A percentile compares a stretch with the other conserved stretches of the same genome.
These are phyloP conservation scores for Plasmodium falciparum DNA, from an alignment of 169 alveolate species.

Conservation along the genomic window DNA sequence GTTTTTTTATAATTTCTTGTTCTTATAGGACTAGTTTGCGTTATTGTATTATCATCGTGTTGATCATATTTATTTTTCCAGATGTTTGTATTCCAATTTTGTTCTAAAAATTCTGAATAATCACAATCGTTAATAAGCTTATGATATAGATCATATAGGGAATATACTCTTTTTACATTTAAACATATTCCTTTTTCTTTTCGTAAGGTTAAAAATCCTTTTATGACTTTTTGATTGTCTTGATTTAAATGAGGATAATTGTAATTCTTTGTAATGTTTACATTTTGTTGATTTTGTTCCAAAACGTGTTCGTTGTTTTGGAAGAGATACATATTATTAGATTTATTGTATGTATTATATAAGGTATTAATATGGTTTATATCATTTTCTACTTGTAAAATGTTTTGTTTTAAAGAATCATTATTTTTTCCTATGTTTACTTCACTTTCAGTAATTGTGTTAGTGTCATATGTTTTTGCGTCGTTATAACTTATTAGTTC, in stretches of 20 bases:
- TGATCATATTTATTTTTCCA: constrained; percentile 15
- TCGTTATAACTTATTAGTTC: constrained; percentile 9
- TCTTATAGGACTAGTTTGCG: background rate
- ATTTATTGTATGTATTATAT: background rate
- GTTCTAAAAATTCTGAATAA: constrained; percentile 41
- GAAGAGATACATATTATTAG: background rate
- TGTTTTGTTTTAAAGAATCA: no score
- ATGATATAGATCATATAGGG: constrained; percentile 33
- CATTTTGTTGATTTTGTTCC: constrained; percentile 13
- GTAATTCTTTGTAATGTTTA: background rate
- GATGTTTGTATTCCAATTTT: background rate
- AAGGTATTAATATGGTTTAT: background rate
- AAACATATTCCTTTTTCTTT: constrained; percentile 37
- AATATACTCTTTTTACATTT: constrained; percentile 72
- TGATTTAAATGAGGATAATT: background rate
- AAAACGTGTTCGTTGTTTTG: background rate
- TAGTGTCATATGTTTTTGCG: background rate
- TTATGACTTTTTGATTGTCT: constrained; percentile 13
- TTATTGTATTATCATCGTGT: constrained; percentile 1
- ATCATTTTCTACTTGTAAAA: background rate
- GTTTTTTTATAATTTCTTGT: background rate
- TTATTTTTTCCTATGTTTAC: constrained; percentile 8
- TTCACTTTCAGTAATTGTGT: background rate
- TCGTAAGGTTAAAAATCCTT: constrained; percentile 54
- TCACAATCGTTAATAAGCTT: constrained; percentile 53